These are phyloP conservation scores for barrel medic (Medicago truncatula) DNA, from an alignment of 306 rosid genomes.

Conservation along the genomic window MtrunA17r5.0-ANR NC_053045.1:55860001-55860500, in stretches of 20 bases:
- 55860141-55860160: neutral
- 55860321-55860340: neutral
- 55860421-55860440: no score
- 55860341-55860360: neutral
- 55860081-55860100: constrained; percentile 5
- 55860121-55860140: neutral
- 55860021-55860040: neutral
- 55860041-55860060: constrained; percentile 32
- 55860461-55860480: no score
- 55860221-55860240: neutral
- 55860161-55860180: neutral
- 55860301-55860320: neutral
- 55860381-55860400: no score
- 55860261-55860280: no score
- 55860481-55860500: no score
- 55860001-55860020: neutral
- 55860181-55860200: neutral
- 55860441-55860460: no score
- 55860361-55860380: neutral
- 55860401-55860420: no score
- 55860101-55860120: constrained; percentile 6
- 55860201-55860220: neutral
- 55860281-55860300: no score
- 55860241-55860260: neutral
- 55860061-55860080: constrained; percentile 43